Percentiles rank a stretch among this genome's conserved stretches.
phyloP scores from a whole-genome alignment of 108 stramenopile species.

The Epithemia pelagica region DNA sequence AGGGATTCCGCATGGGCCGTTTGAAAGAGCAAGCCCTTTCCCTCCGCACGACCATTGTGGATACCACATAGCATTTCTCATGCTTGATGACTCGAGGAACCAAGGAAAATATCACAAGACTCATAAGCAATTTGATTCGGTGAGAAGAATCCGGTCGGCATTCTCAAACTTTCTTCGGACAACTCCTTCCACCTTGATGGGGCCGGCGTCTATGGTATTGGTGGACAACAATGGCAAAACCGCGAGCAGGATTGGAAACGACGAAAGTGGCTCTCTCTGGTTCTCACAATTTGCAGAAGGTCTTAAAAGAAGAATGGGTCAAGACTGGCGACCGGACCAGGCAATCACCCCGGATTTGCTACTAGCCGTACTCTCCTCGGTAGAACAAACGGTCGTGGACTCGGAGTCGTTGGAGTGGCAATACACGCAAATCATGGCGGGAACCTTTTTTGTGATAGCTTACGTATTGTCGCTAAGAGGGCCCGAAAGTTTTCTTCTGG shows the following conservation, averaged over 20 bases:
- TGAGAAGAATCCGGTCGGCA: background rate
- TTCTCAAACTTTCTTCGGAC: background rate
- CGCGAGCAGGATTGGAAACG: background rate
- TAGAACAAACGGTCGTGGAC: background rate
- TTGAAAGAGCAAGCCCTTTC: background rate
- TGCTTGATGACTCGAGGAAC: background rate
- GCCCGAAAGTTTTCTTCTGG: background rate
- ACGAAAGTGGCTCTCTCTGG: background rate
- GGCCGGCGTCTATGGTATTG: background rate
- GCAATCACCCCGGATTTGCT: background rate
- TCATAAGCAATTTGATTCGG: background rate
- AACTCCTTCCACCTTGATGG: background rate
- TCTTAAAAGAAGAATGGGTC: background rate
- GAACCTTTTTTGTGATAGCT: background rate
- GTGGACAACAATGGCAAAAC: background rate
- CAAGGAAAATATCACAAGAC: background rate
- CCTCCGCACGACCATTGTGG: background rate
- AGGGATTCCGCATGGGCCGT: background rate
- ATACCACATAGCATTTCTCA: background rate
- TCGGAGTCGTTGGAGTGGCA: background rate
- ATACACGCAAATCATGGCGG: background rate
- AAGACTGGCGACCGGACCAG: background rate
- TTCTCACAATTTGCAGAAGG: background rate
- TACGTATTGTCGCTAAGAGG: background rate
- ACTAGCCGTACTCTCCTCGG: background rate